Base-by-base conservation (phyloP, 169 alveolate genomes). In the Neospora caninum region DNA sequence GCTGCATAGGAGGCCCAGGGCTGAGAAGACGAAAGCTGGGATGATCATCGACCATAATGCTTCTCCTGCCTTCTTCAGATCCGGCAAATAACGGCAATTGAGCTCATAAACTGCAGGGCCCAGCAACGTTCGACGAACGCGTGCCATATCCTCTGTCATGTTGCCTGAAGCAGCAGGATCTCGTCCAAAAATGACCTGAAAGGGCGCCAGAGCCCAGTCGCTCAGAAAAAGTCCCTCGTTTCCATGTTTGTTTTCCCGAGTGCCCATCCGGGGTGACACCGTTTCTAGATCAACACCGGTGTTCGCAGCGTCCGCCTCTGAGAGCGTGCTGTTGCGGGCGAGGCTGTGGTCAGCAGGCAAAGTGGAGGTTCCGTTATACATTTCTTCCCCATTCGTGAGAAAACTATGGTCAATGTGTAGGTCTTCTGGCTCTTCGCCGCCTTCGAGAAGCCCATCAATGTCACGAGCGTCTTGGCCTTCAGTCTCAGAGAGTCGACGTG, bases 141-240 rank as follows among this genome's bases (percentile, higher is more conserved):
- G 39, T 6, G 84, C 39, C 39, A 36, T 13, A 10, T 31, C 84
- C 18, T 31, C 49, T 13, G 84, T 73, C 84, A 73, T 73, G 45
- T n/a, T 73, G 9, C 84, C 84, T 31, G 84, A 31, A 2, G 84
- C 84, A 36, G 84, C 84, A 36, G 84, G 84, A 73, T 73, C 84
- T 10, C 84, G 84, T n/a, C 84, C 84, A 36, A 73, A 73, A 34
- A 73, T 36, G 42, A 73, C 49, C 84, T 73, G 45, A n/a, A 73
- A 73, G 9, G 84, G 45, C 7, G 84, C 84, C 27, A 73, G 42
- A 31, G 45, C 84, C 43, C 18, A n/a, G 45, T 73, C 84, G 25
- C 27, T 69, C 36, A 69, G 80, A n/a, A n/a, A 69, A 20, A 69
- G 80, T 69, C 80, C 36, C 36, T 25, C 41, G 41, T 9, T n/a